Conservation (phyloP, 441 rosid genomes). For the Gossypium schwendimanii region DNA sequence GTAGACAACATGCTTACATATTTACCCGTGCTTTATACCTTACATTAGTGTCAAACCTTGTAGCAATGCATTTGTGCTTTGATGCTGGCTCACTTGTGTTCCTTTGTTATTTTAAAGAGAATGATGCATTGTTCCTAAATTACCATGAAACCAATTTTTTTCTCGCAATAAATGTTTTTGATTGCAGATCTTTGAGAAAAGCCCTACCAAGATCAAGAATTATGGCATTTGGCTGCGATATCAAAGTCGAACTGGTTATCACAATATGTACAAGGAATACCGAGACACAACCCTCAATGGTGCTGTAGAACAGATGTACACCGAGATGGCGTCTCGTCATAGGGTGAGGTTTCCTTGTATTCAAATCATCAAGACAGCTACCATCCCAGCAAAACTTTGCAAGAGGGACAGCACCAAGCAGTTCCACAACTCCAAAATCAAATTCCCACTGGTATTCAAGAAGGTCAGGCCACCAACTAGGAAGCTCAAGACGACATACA, state of each 20-base stretch:
- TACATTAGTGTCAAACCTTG: not conserved
- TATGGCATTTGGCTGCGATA: slow-evolving; percentile 57
- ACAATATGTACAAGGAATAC: slow-evolving; percentile 62
- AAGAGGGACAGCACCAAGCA: slow-evolving; percentile 62
- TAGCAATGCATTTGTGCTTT: not conserved
- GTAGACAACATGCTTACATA: not conserved
- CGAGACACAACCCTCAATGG: slow-evolving; percentile 57
- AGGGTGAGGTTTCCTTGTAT: slow-evolving; percentile 58
- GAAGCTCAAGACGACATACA: slow-evolving; percentile 38
- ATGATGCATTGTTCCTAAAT: too few relatives aligned
- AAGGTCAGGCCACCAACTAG: slow-evolving; percentile 35
- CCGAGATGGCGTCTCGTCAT: slow-evolving; percentile 56
- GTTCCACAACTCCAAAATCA: slow-evolving; percentile 41
- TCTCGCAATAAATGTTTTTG: not conserved
- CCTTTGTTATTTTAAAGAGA: not conserved
- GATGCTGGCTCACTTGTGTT: not conserved
- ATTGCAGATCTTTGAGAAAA: slow-evolving; percentile 51
- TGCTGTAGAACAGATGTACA: slow-evolving; percentile 57
- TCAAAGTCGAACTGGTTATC: slow-evolving; percentile 52
- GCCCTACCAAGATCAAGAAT: slow-evolving; percentile 47
- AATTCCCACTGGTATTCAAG: slow-evolving; percentile 29
- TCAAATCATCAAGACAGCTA: slow-evolving; percentile 51
- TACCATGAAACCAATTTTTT: too few relatives aligned
- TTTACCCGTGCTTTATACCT: not conserved
- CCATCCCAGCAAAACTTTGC: slow-evolving; percentile 43